Percentiles rank a stretch among this genome's conserved stretches.
phyloP scores from a whole-genome alignment of 2,329 filamentous ascomycete genomes.

The Chrysoporthe deuterocubensis region DNA sequence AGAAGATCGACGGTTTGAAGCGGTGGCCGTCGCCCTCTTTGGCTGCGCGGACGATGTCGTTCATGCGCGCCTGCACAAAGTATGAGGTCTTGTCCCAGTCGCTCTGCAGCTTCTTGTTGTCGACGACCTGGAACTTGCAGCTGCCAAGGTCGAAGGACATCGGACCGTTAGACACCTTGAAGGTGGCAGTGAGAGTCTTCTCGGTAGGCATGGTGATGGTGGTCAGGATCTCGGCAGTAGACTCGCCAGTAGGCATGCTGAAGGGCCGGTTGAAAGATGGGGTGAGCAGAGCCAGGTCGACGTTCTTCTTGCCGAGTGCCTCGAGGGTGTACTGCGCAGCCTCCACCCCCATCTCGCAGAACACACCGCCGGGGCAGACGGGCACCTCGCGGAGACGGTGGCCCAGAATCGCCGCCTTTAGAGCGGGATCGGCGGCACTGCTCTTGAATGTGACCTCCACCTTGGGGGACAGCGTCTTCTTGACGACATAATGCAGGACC shows the following conservation, averaged over 20 bases:
- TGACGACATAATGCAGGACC: conserved; percentile 25
- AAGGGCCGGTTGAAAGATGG: conserved; percentile 24
- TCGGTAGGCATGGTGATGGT: conserved; percentile 22
- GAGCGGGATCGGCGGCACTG: conserved; percentile 18
- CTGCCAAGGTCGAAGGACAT: conserved; percentile 24
- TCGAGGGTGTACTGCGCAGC: conserved; percentile 22
- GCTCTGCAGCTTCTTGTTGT: conserved; percentile 19
- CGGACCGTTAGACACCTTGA: conserved; percentile 24
- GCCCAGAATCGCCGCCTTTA: conserved; percentile 21
- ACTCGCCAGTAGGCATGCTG: conserved; percentile 21
- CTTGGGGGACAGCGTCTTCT: conserved; percentile 24
- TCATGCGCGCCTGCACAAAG: conserved; percentile 24
- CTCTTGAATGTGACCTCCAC: conserved; percentile 23
- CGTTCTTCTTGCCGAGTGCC: conserved; percentile 20
- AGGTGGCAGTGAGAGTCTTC: conserved; percentile 15
- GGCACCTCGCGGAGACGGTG: conserved; percentile 25
- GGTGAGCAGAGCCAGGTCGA: conserved; percentile 16
- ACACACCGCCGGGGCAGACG: conserved; percentile 24
- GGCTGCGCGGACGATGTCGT: conserved; percentile 15
- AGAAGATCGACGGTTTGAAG: conserved; percentile 31
- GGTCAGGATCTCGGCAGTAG: conserved; percentile 21
- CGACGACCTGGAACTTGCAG: conserved; percentile 18
- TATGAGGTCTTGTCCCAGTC: conserved; percentile 25
- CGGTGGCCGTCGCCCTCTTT: conserved; percentile 27
- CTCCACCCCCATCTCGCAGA: conserved; percentile 24